Percentiles rank a stretch among this genome's conserved stretches.
phyloP scores from a whole-genome alignment of 2,329 filamentous ascomycete genomes.

The Xenosphaeropsis pyriputrescens region DNA sequence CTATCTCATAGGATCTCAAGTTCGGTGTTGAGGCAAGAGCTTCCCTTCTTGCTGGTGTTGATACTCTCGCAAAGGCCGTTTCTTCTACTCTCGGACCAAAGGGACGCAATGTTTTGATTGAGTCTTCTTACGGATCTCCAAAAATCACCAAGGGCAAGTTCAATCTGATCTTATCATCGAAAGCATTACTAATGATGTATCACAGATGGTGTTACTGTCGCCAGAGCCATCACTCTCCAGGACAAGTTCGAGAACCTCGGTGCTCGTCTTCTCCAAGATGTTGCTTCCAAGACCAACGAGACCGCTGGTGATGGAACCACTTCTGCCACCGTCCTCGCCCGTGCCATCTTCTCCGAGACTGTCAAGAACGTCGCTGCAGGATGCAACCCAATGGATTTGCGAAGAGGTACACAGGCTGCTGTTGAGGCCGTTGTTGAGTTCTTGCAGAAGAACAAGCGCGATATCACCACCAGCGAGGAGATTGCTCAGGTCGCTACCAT shows the following conservation, averaged over 20 bases:
- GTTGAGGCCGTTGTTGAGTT: slow-evolving; percentile 91
- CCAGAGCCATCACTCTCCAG: slow-evolving; percentile 80
- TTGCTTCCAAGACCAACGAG: slow-evolving; percentile 99
- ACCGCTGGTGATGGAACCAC: slow-evolving; percentile 97
- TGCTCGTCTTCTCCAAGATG: slow-evolving; percentile 90
- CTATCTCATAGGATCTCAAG: slow-evolving; percentile 65
- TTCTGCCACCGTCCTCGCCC: slow-evolving; percentile 90
- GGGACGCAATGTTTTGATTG: slow-evolving; percentile 95
- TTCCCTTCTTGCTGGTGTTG: slow-evolving; percentile 80
- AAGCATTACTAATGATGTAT: slow-evolving; percentile 4
- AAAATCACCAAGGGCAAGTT: slow-evolving; percentile 96
- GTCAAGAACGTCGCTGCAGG: slow-evolving; percentile 99
- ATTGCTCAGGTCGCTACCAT: slow-evolving; percentile 98
- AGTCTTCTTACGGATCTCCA: slow-evolving; percentile 95
- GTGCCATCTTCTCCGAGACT: slow-evolving; percentile 98
- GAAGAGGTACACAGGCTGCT: slow-evolving; percentile 90
- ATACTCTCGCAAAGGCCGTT: slow-evolving; percentile 92
- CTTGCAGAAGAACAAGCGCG: slow-evolving; percentile 89
- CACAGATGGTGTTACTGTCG: slow-evolving; percentile 75
- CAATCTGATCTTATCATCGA: slow-evolving; percentile 7
- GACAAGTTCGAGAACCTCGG: slow-evolving; percentile 99
- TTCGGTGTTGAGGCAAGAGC: slow-evolving; percentile 93
- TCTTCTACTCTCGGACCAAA: slow-evolving; percentile 94
- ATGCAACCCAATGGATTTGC: slow-evolving; percentile 99
- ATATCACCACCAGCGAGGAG: slow-evolving; percentile 95